Conservation (phyloP, 495 filamentous ascomycete genomes). For the Lophiotrema nucula region DNA sequence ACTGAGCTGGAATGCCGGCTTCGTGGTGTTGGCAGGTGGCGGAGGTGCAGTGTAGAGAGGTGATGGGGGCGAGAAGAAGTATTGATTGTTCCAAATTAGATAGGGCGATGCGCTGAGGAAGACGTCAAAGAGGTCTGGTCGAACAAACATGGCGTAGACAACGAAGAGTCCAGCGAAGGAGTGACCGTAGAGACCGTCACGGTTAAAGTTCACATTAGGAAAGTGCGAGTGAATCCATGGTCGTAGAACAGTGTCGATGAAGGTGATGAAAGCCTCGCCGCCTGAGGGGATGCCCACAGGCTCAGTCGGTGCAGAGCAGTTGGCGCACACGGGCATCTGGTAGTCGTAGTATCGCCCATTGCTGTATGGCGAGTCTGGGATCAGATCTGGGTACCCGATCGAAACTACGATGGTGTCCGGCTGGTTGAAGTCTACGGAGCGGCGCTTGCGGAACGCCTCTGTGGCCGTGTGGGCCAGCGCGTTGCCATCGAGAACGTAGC, state of each 20-base stretch:
- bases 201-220: conserved; percentile 9
- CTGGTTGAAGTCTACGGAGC: conserved; percentile 18
- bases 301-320: conserved; percentile 4
- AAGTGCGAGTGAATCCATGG: conserved; percentile 19
- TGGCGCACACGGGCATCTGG: conserved; percentile 21
- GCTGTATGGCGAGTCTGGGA: conserved; percentile 18
- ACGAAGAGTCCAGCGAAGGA: conserved; percentile 26
- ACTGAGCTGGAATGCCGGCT: conserved; percentile 23
- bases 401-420: conserved; percentile 21
- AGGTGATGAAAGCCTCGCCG: conserved; percentile 20
- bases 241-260: conserved; percentile 12
- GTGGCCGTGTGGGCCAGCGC: conserved; percentile 18
- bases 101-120: conserved; percentile 19
- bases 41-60: background rate
- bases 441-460: conserved; percentile 26
- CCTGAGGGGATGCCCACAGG: conserved; percentile 20
- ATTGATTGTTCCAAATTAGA: conserved; percentile 21
- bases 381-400: conserved; percentile 16
- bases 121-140: conserved; percentile 21
- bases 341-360: conserved; percentile 12
- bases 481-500: conserved; percentile 29
- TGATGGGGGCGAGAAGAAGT: conserved; percentile 13
- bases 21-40: background rate
- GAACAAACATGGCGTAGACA: conserved; percentile 12
- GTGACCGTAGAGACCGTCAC: conserved; percentile 27